A percentile compares a stretch with the other conserved stretches of the same genome.
phyloP scores from a whole-genome alignment of 495 filamentous ascomycete species.

The Penicillium verhagenii region DNA sequence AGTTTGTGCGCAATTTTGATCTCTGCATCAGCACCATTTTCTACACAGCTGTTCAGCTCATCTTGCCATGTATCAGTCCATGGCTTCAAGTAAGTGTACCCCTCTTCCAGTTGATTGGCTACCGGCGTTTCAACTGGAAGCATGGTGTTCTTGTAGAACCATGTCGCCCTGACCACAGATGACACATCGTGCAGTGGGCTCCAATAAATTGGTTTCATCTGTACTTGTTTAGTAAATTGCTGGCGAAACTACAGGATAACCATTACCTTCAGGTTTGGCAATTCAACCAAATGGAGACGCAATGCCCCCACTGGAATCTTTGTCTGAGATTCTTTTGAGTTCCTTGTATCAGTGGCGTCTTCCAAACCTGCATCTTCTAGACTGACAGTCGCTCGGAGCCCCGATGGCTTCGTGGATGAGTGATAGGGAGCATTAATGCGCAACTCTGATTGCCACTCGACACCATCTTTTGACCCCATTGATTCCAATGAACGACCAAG shows the following conservation, averaged over 20 bases:
- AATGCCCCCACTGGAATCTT: conserved; percentile 73
- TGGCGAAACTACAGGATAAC: neutral
- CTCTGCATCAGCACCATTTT: conserved; percentile 87
- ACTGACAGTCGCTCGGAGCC: conserved; percentile 30
- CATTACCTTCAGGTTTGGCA: conserved; percentile 49
- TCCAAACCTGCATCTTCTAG: conserved; percentile 22
- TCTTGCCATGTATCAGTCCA: conserved; percentile 94
- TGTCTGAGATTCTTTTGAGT: conserved; percentile 19
- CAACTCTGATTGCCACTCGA: conserved; percentile 28
- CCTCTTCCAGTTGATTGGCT: conserved; percentile 87
- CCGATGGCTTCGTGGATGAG: conserved; percentile 29
- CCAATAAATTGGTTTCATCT: conserved; percentile 99
- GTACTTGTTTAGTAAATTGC: neutral
- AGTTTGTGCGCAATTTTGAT: conserved; percentile 81
- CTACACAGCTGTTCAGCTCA: conserved; percentile 85
- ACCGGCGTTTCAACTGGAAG: conserved; percentile 82
- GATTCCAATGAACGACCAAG: conserved; percentile 38
- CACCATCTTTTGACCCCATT: conserved; percentile 23
- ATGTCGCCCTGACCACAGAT: conserved; percentile 80
- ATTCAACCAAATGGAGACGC: conserved; percentile 61
- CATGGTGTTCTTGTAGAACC: conserved; percentile 97
- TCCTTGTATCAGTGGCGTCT: conserved; percentile 6
- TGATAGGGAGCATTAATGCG: conserved; percentile 15
- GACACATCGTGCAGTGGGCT: conserved; percentile 90
- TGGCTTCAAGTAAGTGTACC: conserved; percentile 80